Evolutionary conservation across 2,329 filamentous ascomycete species (phyloP), one percentile per base, ranked within the genome.

Genomic region (Cladosporium sp.): DNA sequence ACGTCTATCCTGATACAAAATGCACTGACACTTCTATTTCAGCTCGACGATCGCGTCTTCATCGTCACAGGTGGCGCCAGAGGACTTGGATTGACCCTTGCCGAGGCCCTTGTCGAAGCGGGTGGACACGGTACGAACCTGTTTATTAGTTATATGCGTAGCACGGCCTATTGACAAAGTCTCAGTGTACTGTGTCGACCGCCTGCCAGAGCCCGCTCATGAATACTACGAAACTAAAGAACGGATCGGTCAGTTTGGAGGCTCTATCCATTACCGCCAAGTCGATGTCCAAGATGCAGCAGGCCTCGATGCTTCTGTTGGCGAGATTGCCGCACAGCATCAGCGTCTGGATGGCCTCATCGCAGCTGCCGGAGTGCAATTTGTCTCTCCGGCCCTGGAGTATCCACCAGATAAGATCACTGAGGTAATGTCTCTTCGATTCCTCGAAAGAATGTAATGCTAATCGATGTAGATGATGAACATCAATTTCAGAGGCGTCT

Each of bases 401-500:
- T 68, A 65, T 57, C 66, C 67, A 2, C 63, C 70, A 7, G 64
- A 71, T 15, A 53, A 56, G 39, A 47, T 55, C 19, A 56, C 52
- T 11, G 51, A 61, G 51, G 60, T 59, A 27, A 7, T 36, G 22
- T 4, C 22, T 9, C 22, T 5, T 4, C 22, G 22, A 4, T 5
- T 9, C 8, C 32, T 15, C 4, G 15, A 3, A n/a, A 5, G 12
- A 4, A 4, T n/a, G n/a, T n/a, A 7, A 19, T 9, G 22, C 45
- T 48, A 36, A 48, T 18, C 2, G 5, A 2, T 7, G 18, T 61
- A 73, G 42, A 71, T 76, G 51, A 68, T 76, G 67, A 62, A 68
- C 39, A 70, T 78, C 56, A 79, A 79, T 56, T 75, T 72, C 57
- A 73, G 70, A 8, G 76, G 76, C 8, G 72, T 73, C 2, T 76